Percentiles rank a stretch among this genome's conserved stretches.
phyloP scores from a whole-genome alignment of 1,284 basidiomycete genomes.

The Violaceomyces palustris region DNA sequence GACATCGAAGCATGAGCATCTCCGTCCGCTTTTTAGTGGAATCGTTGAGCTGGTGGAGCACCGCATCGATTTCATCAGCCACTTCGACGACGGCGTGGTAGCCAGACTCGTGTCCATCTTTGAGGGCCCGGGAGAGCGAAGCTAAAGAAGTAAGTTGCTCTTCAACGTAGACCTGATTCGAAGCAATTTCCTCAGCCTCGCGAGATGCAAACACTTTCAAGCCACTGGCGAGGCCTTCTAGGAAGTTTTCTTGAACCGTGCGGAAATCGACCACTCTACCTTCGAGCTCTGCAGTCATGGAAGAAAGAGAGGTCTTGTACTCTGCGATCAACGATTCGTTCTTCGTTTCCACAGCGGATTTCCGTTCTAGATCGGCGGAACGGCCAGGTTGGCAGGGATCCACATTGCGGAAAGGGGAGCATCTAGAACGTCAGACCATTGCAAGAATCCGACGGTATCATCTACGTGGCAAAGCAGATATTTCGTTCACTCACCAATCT shows the following conservation, averaged over 20 bases:
- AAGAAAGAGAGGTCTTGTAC: constrained; percentile 62
- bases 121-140: constrained; percentile 13
- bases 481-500: too few species aligned
- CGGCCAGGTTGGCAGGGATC: not conserved
- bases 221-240: constrained; percentile 56
- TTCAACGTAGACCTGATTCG: constrained; percentile 58
- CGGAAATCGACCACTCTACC: constrained; percentile 64
- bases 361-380: constrained; percentile 77
- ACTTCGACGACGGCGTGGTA: constrained; percentile 60
- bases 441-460: too few species aligned
- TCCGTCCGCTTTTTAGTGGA: constrained; percentile 58
- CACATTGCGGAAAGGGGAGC: not conserved
- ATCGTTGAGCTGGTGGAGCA: constrained; percentile 61
- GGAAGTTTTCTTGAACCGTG: constrained; percentile 60
- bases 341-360: constrained; percentile 62
- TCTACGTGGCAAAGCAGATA: too few species aligned
- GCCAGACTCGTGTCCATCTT: constrained; percentile 44
- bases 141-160: constrained; percentile 9
- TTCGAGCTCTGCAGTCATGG: constrained; percentile 60
- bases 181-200: constrained; percentile 61
- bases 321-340: constrained; percentile 66
- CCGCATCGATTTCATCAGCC: constrained; percentile 63
- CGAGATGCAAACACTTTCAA: constrained; percentile 45
- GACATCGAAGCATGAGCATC: constrained; percentile 51
- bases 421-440: constrained; percentile 60